Percentiles rank a stretch among this genome's conserved stretches.
Conservation (phyloP, 2,329 filamentous ascomycete species). For the Claviceps fusiformis region DNA sequence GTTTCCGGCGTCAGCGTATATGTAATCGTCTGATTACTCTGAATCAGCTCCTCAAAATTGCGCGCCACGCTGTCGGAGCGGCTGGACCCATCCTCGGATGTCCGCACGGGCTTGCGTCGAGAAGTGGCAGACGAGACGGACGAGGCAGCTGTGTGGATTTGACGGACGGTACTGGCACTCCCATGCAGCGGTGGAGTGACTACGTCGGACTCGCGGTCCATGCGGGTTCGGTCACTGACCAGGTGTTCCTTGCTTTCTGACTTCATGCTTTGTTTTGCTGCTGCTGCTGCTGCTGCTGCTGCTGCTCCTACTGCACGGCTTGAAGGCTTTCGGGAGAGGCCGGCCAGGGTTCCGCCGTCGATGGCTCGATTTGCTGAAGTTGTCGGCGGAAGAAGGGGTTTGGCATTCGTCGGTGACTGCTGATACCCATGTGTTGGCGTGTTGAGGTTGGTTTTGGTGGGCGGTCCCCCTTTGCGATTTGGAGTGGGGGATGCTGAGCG, state of each 20-base stretch:
- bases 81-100: slow-evolving; percentile 42
- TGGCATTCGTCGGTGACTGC: neutral
- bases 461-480: neutral
- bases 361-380: slow-evolving; percentile 15
- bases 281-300: too few species aligned
- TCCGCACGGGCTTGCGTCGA: slow-evolving; percentile 39
- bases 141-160: slow-evolving; percentile 36
- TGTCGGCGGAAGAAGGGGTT: neutral
- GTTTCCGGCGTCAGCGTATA: slow-evolving; percentile 70
- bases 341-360: slow-evolving; percentile 16
- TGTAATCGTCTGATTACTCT: slow-evolving; percentile 70
- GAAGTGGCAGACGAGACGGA: slow-evolving; percentile 34
- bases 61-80: slow-evolving; percentile 46
- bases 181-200: slow-evolving; percentile 12
- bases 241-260: slow-evolving; percentile 9
- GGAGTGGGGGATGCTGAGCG: neutral
- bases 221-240: slow-evolving; percentile 21
- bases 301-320: slow-evolving; percentile 7
- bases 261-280: slow-evolving; percentile 13
- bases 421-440: neutral
- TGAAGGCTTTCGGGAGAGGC: slow-evolving; percentile 20
- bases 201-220: slow-evolving; percentile 21
- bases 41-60: slow-evolving; percentile 67
- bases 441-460: neutral
- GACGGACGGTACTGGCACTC: slow-evolving; percentile 15